These are phyloP conservation scores for Rosa lucieae DNA, from an alignment of 306 rosid genomes.

Conservation along the genomic window DNA sequence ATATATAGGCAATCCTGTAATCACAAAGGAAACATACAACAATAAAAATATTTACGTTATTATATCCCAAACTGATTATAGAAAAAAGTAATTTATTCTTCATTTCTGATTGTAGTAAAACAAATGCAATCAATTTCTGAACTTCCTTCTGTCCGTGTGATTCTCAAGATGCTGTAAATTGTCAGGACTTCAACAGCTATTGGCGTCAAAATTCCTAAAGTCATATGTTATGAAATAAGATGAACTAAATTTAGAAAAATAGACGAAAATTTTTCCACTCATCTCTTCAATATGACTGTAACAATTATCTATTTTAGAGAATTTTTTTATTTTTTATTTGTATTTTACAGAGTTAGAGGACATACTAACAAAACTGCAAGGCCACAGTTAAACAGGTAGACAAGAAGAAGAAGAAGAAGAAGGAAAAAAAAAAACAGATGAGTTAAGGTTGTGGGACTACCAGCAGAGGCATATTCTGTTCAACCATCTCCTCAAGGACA, in stretches of 20 bases:
- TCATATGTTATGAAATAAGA: neutral
- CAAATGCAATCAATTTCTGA: neutral
- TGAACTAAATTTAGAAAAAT: neutral
- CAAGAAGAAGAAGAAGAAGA: neutral
- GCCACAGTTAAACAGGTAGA: conserved; percentile 2
- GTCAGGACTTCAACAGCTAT: neutral
- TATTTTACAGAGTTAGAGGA: neutral
- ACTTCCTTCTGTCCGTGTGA: neutral
- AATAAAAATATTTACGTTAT: neutral
- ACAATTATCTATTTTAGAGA: neutral
- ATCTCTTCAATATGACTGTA: neutral
- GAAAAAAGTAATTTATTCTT: neutral
- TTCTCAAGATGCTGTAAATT: neutral
- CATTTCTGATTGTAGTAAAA: neutral
- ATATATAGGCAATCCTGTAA: neutral
- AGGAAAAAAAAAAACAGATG: neutral
- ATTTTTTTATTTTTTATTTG: neutral
- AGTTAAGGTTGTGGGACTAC: conserved; percentile 34
- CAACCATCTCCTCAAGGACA: conserved; percentile 85
- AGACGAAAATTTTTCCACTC: neutral
- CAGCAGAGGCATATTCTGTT: conserved; percentile 74
- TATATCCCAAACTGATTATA: neutral
- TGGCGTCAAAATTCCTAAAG: neutral
- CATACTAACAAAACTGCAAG: conserved; percentile 5
- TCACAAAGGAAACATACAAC: neutral